A percentile compares a stretch with the other conserved stretches of the same genome.
Evolutionary conservation across 768 basidiomycete species (phyloP).

Genomic region (Mycena rosella): DNA sequence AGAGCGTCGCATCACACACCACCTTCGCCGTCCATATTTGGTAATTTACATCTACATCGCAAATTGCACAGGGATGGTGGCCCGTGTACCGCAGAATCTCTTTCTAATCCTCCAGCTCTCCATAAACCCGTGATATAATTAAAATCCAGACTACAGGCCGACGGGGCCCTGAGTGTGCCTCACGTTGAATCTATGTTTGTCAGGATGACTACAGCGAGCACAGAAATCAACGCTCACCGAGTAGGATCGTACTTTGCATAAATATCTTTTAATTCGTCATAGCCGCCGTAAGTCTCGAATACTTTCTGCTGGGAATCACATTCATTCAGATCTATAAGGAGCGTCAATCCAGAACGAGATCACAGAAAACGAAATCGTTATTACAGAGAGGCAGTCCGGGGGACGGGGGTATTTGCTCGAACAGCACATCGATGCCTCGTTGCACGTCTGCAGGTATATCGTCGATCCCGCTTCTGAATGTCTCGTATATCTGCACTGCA

Average conservation of each 20-base stretch:
- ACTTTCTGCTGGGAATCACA: slow-evolving; percentile 54
- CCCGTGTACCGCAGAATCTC: too few relatives aligned
- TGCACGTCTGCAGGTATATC: slow-evolving; percentile 41
- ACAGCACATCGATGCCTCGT: slow-evolving; percentile 42
- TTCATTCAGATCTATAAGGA: slow-evolving; percentile 47
- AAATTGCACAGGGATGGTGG: background rate
- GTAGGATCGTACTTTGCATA: slow-evolving; percentile 61
- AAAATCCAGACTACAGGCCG: slow-evolving; percentile 33
- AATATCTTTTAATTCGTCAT: slow-evolving; percentile 49
- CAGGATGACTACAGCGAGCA: background rate
- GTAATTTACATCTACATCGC: background rate
- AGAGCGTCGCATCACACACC: background rate
- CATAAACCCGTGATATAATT: too few relatives aligned
- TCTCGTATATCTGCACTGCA: slow-evolving; percentile 50
- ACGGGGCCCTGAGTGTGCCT: slow-evolving; percentile 48
- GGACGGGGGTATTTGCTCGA: slow-evolving; percentile 49
- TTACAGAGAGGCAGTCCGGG: slow-evolving; percentile 54
- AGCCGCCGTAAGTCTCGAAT: slow-evolving; percentile 56
- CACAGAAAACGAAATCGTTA: background rate
- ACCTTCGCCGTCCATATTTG: background rate
- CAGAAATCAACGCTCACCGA: slow-evolving; percentile 43
- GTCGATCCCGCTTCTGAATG: slow-evolving; percentile 37
- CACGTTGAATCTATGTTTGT: slow-evolving; percentile 48
- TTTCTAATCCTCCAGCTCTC: too few relatives aligned
- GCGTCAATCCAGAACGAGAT: background rate